Base-by-base conservation (phyloP, 768 basidiomycete species). In the Rickenella mellea region DNA sequence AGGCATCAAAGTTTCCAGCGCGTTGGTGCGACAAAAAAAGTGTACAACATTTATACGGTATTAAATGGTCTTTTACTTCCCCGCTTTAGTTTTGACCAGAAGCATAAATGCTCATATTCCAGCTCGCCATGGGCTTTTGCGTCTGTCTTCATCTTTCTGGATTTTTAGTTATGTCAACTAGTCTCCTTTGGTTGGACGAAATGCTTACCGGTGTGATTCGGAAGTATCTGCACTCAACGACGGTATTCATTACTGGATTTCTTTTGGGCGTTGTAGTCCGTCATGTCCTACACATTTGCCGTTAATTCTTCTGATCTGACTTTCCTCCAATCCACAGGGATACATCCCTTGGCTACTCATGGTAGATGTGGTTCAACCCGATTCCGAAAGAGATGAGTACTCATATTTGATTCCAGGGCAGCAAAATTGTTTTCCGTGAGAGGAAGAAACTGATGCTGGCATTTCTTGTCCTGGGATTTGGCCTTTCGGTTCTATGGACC, bases 111-210 rank as follows among this genome's bases (percentile, higher is more conserved):
- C n/a, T n/a, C n/a, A 30, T 30, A 7, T 4, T 17, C 4, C 15
- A 77, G 74, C 55, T 73, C 39, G 62, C 70, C n/a, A 60, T 74
- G 12, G 53, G 69, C 27, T 67, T 77, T 45, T 71, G 65, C 5
- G 73, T 70, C 26, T 60, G 53, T 44, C 50, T 76, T 10, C 73
- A 75, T 26, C 61, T 77, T 4, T 55, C 70, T 1, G 56, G 57
- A 6, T 77, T 79, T 55, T 76, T 78, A 50, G 61, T 62, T 2
- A 36, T 76, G 4, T 64, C 69, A 6, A 65, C 69, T 12, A 60
- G 67, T 2, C 63, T 54, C 1, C 53, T 74, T 44, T 78, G 76
- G 76, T 63, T 73, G 17, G 62, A 67, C 48, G 70, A 72, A 50
- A 60, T 72, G 6, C 63, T 59, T 20, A 57, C 56, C 71, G 27